phyloP scores from a whole-genome alignment of 306 rosid species.

The Cicer yamashitae region DNA sequence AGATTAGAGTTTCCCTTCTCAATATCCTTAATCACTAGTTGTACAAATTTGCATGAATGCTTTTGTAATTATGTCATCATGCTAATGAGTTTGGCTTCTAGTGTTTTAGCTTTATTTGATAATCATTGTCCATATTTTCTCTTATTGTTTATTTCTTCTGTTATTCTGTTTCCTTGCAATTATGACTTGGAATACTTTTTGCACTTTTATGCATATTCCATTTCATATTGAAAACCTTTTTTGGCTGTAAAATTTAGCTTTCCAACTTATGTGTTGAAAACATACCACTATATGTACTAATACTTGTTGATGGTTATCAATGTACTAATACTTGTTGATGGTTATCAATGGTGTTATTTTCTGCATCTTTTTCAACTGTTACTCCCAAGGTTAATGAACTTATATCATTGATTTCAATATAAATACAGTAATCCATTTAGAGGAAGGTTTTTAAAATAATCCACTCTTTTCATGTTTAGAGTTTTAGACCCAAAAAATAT shows the following conservation, averaged over 20 bases:
- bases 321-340: too few species aligned
- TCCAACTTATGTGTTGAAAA: background rate
- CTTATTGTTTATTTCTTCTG: conserved; percentile 4
- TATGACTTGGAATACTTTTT: conserved; percentile 5
- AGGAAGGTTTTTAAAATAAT: too few species aligned
- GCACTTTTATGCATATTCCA: background rate
- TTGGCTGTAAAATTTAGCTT: background rate
- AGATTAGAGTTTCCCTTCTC: conserved; percentile 56
- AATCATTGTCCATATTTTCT: conserved; percentile 7
- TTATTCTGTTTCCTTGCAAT: conserved; percentile 1
- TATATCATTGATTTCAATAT: too few species aligned
- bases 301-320: too few species aligned
- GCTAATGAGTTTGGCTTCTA: conserved; percentile 35
- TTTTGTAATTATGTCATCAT: conserved; percentile 43
- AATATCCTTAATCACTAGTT: conserved; percentile 58
- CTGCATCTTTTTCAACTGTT: too few species aligned
- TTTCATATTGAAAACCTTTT: conserved; percentile 26
- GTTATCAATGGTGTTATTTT: too few species aligned
- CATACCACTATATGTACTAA: too few species aligned
- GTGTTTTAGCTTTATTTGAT: conserved; percentile 34
- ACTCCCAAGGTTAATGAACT: too few species aligned
- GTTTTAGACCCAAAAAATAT: conserved; percentile 1
- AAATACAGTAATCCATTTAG: too few species aligned
- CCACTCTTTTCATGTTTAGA: too few species aligned
- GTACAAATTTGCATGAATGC: background rate